These are phyloP conservation scores for Xylaria arbuscula DNA, from an alignment of 2,329 filamentous ascomycete genomes.

Conservation along the genomic window DNA sequence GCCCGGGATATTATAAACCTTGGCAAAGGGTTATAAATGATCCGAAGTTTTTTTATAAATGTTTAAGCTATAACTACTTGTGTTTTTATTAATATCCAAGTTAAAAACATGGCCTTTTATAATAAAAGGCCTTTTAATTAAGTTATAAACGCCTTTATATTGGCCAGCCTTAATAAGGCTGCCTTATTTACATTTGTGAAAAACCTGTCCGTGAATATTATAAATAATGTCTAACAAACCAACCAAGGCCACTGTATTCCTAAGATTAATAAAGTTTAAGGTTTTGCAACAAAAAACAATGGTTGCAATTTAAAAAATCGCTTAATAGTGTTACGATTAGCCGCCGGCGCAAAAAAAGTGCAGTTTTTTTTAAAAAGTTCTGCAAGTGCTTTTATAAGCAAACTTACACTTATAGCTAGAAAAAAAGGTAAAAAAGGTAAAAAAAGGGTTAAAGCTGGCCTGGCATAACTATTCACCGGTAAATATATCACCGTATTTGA, in stretches of 20 bases:
- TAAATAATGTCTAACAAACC: background rate
- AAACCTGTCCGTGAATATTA: background rate
- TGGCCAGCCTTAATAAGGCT: background rate
- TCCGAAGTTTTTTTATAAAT: background rate
- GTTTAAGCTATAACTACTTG: background rate
- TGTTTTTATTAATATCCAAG: background rate
- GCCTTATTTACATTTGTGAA: background rate
- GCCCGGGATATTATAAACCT: background rate
- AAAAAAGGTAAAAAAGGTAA: background rate
- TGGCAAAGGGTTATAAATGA: background rate
- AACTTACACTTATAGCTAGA: background rate
- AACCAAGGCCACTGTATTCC: background rate
- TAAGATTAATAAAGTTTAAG: background rate
- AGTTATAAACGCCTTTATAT: background rate
- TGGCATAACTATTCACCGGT: background rate
- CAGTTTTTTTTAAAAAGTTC: background rate
- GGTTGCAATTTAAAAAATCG: background rate
- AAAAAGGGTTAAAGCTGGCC: background rate
- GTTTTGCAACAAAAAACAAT: background rate
- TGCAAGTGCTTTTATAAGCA: background rate
- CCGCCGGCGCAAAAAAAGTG: background rate
- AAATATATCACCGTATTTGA: background rate
- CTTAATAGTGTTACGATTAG: background rate
- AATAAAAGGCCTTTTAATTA: background rate
- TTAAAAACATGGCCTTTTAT: conserved; percentile 4